Conservation (phyloP, 192 early-diverging fungal species). For the Tieghemiomyces parasiticus region DNA sequence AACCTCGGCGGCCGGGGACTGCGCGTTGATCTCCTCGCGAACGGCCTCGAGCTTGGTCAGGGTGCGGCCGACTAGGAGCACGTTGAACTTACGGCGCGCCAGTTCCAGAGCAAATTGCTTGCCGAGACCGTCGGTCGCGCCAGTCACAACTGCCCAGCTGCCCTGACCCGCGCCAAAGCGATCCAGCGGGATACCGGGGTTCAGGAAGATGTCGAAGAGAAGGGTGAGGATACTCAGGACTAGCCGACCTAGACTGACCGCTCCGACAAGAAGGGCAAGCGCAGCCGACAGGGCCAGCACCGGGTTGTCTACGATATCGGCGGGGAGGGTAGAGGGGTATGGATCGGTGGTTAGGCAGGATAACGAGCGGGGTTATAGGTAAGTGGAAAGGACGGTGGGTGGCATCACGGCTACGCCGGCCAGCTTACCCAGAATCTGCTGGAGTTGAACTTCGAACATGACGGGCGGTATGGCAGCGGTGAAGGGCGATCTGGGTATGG, state of each 20-base stretch:
- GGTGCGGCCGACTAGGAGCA: constrained; percentile 73
- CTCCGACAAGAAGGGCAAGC: not conserved
- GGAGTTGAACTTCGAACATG: no score
- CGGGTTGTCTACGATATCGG: not conserved
- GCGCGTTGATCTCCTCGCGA: constrained; percentile 39
- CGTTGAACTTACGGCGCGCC: constrained; percentile 65
- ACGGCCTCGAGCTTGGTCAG: constrained; percentile 61
- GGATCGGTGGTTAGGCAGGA: no score
- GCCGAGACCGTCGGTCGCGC: constrained; percentile 93
- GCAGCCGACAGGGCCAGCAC: not conserved
- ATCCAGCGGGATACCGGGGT: constrained; percentile 20
- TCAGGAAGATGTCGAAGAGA: constrained; percentile 1
- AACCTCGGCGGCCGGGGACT: constrained; percentile 41
- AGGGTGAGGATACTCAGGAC: not conserved
- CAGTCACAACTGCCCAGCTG: constrained; percentile 66
- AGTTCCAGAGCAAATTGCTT: constrained; percentile 88
- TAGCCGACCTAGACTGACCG: not conserved
- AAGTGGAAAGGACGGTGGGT: no score
- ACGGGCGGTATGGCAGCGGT: no score
- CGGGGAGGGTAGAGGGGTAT: no score
- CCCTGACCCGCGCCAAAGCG: constrained; percentile 30
- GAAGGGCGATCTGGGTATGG: no score
- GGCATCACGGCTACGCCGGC: no score
- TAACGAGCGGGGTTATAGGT: no score
- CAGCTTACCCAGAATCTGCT: no score